A percentile compares a stretch with the other conserved stretches of the same genome.
phyloP scores from a whole-genome alignment of 306 rosid genomes.

The Trifolium dubium region DNA sequence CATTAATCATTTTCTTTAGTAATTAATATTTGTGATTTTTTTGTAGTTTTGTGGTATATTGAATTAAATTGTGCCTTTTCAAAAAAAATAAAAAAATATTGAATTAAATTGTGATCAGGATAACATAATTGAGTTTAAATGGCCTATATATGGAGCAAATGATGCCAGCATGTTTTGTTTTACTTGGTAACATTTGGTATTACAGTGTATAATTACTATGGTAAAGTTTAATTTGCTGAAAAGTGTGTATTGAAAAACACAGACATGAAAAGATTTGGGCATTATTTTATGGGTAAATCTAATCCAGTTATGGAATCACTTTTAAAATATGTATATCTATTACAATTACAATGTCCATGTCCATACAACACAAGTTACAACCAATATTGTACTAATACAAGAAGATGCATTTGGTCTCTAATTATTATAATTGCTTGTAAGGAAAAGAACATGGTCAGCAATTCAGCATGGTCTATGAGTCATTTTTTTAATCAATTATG shows the following conservation, averaged over 20 bases:
- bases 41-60: too few species aligned
- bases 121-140: neutral
- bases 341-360: neutral
- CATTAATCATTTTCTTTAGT: neutral
- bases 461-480: neutral
- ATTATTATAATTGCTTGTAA: neutral
- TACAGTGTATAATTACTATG: too few species aligned
- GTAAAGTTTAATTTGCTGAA: neutral
- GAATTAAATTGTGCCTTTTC: too few species aligned
- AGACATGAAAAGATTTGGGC: neutral
- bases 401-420: neutral
- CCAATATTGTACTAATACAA: neutral
- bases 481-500: neutral
- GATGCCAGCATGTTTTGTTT: neutral
- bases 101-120: too few species aligned
- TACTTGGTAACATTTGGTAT: too few species aligned
- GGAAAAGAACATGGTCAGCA: slow-evolving; percentile 2
- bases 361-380: neutral
- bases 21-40: neutral
- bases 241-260: neutral
- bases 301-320: neutral
- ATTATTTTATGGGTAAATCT: neutral
- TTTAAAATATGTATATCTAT: neutral
- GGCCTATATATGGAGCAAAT: neutral
- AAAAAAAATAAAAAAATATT: too few species aligned